Evolutionary conservation across 768 basidiomycete genomes (phyloP).

Genomic region (Cystobasidium onofrii): DNA sequence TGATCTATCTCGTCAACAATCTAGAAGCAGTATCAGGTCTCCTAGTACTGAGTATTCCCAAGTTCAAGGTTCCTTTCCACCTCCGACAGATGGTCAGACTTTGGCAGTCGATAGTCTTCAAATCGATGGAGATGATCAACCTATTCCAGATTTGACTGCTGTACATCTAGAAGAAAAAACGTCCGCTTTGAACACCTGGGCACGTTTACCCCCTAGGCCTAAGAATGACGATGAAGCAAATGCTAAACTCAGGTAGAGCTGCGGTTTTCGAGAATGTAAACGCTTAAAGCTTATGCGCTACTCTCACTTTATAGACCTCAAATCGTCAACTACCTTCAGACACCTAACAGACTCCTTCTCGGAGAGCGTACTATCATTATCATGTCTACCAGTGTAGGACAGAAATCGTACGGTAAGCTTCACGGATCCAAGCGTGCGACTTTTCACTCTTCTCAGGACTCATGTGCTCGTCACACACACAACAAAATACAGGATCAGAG

Average conservation of each 20-base stretch:
- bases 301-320: conserved; percentile 22
- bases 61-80: neutral
- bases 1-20: neutral
- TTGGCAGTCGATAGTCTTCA: neutral
- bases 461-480: too few relatives aligned
- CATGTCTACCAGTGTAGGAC: conserved; percentile 95
- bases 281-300: too few relatives aligned
- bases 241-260: conserved; percentile 2
- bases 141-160: neutral
- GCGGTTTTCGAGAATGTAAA: too few relatives aligned
- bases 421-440: conserved; percentile 44
- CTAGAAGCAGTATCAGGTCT: neutral
- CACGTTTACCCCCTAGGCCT: neutral
- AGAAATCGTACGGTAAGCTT: conserved; percentile 93
- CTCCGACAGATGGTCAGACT: neutral
- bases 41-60: neutral
- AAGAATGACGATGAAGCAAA: conserved; percentile 10
- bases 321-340: conserved; percentile 63
- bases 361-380: conserved; percentile 91
- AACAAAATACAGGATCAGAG: neutral
- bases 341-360: conserved; percentile 74
- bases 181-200: conserved; percentile 1
- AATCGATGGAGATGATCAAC: neutral
- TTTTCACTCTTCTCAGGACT: too few relatives aligned
- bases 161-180: neutral